Conservation (phyloP, 2,329 filamentous ascomycete genomes). For the Epichloe baconii region DNA sequence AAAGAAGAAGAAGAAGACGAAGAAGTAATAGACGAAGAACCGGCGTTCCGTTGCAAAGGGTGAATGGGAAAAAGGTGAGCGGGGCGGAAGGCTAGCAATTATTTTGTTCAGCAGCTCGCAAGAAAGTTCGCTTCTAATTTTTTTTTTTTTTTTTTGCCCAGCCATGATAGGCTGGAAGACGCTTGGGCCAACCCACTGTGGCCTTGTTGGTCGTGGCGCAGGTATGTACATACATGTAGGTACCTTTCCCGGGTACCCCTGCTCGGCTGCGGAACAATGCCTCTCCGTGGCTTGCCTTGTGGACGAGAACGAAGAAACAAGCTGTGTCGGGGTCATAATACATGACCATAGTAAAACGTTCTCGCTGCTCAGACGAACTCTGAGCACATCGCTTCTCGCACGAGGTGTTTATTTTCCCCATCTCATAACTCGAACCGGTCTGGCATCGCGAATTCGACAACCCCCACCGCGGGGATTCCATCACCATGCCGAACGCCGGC, state of each 20-base stretch:
- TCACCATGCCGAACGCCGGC: conserved; percentile 61
- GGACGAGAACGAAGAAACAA: too few relatives aligned
- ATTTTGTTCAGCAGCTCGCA: conserved; percentile 5
- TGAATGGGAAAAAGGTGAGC: conserved; percentile 1
- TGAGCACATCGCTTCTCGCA: too few relatives aligned
- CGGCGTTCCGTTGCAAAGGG: background rate
- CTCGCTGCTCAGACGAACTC: too few relatives aligned
- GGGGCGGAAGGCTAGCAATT: conserved; percentile 6
- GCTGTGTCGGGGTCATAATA: too few relatives aligned
- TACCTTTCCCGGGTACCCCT: background rate
- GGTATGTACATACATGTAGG: background rate
- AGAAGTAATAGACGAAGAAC: background rate
- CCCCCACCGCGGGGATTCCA: conserved; percentile 8
- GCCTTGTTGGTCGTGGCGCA: background rate
- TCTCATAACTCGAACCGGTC: background rate
- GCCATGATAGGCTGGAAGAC: conserved; percentile 6
- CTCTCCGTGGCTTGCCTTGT: background rate
- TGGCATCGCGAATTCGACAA: background rate
- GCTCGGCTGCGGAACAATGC: conserved; percentile 9
- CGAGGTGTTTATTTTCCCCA: too few relatives aligned
- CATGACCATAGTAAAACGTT: background rate
- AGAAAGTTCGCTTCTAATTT: conserved; percentile 1
- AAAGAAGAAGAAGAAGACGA: background rate
- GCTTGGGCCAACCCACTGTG: background rate
- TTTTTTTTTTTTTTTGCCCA: conserved; percentile 15